Base-by-base conservation (phyloP, 768 basidiomycete genomes). In the Russula sp. region DNA sequence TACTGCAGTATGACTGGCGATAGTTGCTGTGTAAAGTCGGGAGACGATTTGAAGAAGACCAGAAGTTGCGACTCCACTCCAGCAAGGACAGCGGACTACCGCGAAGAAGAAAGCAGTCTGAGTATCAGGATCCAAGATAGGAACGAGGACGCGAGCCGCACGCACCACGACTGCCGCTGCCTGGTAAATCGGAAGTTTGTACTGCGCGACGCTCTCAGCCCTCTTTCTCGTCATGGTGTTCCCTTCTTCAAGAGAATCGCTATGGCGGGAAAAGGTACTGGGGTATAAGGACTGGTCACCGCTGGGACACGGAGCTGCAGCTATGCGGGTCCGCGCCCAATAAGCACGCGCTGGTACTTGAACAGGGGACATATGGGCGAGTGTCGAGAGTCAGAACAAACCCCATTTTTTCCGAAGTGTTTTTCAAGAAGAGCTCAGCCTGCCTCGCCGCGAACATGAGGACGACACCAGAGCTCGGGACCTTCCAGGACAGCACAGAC, bases 41-140 rank as follows among this genome's bases (percentile, higher is more conserved):
- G 53, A 5, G 50, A 46, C 0, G 54, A 35, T 32, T 64, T 64
- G 46, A 66, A 48, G 34, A 63, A 56, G 25, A 53, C 47, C 4
- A 66, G 54, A 29, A 66, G 58, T 25, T 66, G 65, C 4, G 63
- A 54, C 22, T 65, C 65, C 9, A 66, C 49, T 36, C 52, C 57
- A 13, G 65, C 62, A 41, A 66, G 56, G 32, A 66, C 53, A 5
- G 52, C 48, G 14, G 65, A 64, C 65, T 66, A 32, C 0, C 29
- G 3, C 13, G 32, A 43, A 18, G 35, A 50, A 13, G n/a, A 22
- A 13, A 25, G 25, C 13, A 16, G 39, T 29, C 36, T 5, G 20
- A 1, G 16, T 56, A n/a, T 34, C 41, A 34, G 8, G 13, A 20
- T 36, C 13, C 35, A 16, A 6, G 9, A 9, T 2, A 22, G 7